Conservation (phyloP, 2,329 filamentous ascomycete genomes). For the Dactylellina parvicollis region DNA sequence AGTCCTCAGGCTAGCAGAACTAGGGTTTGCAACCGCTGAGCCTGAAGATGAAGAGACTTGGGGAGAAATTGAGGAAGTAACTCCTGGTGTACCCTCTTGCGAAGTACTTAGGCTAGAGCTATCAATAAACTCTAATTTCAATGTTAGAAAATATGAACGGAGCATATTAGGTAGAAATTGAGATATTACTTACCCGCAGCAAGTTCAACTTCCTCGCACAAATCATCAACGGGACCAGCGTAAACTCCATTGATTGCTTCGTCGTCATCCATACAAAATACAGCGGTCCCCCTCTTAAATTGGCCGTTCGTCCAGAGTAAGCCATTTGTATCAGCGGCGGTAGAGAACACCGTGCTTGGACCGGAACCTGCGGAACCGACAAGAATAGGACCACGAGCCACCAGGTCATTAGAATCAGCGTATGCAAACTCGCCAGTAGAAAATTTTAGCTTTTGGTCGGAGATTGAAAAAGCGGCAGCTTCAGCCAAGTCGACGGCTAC, state of each 20-base stretch:
- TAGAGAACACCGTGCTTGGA: conserved; percentile 22
- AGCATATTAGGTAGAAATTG: background rate
- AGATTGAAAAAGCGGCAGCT: conserved; percentile 26
- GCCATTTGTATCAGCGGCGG: background rate
- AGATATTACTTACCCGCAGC: conserved; percentile 14
- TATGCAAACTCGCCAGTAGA: conserved; percentile 15
- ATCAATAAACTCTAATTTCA: conserved; percentile 13
- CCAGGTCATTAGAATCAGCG: conserved; percentile 17
- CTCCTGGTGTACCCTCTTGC: too few species aligned
- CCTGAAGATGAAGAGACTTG: too few species aligned
- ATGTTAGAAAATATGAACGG: background rate
- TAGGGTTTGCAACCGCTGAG: too few species aligned
- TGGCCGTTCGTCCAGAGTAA: conserved; percentile 21
- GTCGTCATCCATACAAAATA: conserved; percentile 35
- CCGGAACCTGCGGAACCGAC: background rate
- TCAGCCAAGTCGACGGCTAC: background rate
- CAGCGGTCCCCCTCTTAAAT: conserved; percentile 23
- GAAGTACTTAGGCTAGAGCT: too few species aligned
- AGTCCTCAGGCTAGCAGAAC: too few species aligned
- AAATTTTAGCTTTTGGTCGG: conserved; percentile 5
- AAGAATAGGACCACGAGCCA: conserved; percentile 20
- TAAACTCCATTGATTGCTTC: conserved; percentile 37
- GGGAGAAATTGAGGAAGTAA: too few species aligned
- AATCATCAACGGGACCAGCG: conserved; percentile 1
- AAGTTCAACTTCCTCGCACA: conserved; percentile 28